Percentiles rank a stretch among this genome's conserved stretches.
phyloP scores from a whole-genome alignment of 257 asterid species.

The Solanum chiquidenum region DNA sequence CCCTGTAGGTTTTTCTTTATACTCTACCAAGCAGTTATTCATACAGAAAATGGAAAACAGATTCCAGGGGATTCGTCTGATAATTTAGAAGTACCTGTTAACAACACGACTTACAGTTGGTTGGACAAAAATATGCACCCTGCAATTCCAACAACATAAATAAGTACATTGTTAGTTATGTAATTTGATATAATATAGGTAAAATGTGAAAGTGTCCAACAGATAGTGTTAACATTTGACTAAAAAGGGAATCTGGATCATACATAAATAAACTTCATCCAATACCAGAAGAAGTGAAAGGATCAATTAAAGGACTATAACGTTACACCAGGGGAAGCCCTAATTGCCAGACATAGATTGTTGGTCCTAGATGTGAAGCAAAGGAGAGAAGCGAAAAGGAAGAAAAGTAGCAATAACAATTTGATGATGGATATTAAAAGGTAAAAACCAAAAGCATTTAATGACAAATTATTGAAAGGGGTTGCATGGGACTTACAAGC shows the following conservation, averaged over 20 bases:
- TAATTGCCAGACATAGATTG: background rate
- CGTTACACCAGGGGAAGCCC: background rate
- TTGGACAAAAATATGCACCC: conserved; percentile 88
- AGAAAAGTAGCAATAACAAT: background rate
- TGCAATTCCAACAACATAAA: conserved; percentile 23
- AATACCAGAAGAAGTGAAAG: background rate
- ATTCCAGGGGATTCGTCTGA: background rate
- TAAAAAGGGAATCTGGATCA: background rate
- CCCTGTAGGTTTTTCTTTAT: background rate
- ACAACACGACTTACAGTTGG: conserved; percentile 85
- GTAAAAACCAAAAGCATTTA: background rate
- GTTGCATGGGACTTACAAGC: background rate
- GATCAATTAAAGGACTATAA: background rate
- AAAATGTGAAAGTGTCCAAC: background rate
- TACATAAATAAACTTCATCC: background rate
- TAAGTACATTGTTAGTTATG: background rate
- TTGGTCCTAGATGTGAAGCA: background rate
- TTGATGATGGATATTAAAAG: background rate
- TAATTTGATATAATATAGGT: background rate
- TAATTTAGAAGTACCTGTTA: conserved; percentile 47
- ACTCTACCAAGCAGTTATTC: background rate
- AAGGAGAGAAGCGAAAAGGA: background rate
- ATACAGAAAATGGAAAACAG: background rate
- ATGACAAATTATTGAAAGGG: background rate
- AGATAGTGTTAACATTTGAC: background rate